phyloP scores from a whole-genome alignment of 257 asterid species.

The Solanum sitiens region DNA sequence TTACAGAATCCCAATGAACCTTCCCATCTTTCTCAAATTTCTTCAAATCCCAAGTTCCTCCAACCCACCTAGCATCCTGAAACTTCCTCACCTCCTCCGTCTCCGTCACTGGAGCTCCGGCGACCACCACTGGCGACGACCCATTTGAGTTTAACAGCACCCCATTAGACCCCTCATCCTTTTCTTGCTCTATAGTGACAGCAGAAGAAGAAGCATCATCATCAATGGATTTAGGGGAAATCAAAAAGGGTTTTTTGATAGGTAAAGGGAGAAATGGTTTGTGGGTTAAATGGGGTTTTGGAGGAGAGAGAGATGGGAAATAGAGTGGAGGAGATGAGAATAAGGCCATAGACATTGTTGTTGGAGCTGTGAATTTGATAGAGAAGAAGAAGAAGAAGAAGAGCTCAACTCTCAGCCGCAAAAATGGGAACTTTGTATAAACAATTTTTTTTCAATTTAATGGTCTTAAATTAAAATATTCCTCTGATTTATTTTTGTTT shows the following conservation, averaged over 20 bases:
- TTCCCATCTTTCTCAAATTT: slow-evolving; percentile 57
- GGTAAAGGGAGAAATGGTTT: slow-evolving; percentile 16
- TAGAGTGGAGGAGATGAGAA: slow-evolving; percentile 42
- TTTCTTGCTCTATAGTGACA: slow-evolving; percentile 19
- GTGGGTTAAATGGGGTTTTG: slow-evolving; percentile 15
- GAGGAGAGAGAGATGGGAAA: slow-evolving; percentile 27
- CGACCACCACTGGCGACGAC: slow-evolving; percentile 13
- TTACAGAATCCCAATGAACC: slow-evolving; percentile 84
- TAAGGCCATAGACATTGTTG: slow-evolving; percentile 28
- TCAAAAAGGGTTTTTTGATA: slow-evolving; percentile 19
- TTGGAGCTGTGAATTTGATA: background rate
- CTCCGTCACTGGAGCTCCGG: slow-evolving; percentile 19
- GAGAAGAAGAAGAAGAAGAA: background rate
- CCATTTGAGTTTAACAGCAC: slow-evolving; percentile 48
- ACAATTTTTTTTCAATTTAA: no score
- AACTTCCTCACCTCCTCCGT: slow-evolving; percentile 10
- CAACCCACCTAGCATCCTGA: slow-evolving; percentile 63
- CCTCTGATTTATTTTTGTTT: no score
- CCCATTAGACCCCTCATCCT: slow-evolving; percentile 1
- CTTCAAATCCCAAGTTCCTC: slow-evolving; percentile 87
- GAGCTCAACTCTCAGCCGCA: slow-evolving; percentile 29
- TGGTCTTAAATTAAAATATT: no score
- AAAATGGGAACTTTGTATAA: background rate
- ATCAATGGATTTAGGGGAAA: slow-evolving; percentile 16
- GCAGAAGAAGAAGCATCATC: slow-evolving; percentile 27